Percentiles rank a stretch among this genome's conserved stretches.
These are phyloP conservation scores for Herpotrichia juniperi DNA, from an alignment of 2,329 filamentous ascomycete genomes.

Conservation along the genomic window DNA sequence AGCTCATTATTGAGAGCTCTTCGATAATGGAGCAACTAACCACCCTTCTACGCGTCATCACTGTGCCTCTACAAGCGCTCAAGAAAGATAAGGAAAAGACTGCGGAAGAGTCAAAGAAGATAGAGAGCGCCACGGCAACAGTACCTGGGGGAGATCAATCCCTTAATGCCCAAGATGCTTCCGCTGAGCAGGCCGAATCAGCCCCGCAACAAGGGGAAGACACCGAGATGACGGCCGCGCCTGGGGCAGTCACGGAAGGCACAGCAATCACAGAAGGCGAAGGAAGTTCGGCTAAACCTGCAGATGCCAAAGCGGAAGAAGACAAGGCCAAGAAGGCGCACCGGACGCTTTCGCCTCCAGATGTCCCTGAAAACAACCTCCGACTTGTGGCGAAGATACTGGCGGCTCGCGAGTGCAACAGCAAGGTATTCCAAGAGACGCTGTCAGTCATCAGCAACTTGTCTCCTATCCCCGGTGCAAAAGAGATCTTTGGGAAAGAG, in stretches of 20 bases:
- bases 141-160: slow-evolving; percentile 23
- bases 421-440: slow-evolving; percentile 97
- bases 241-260: slow-evolving; percentile 44
- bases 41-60: slow-evolving; percentile 84
- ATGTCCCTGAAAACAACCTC: slow-evolving; percentile 87
- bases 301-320: slow-evolving; percentile 50
- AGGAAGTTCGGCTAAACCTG: slow-evolving; percentile 34
- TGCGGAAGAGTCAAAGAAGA: slow-evolving; percentile 54
- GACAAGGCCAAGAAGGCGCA: slow-evolving; percentile 64
- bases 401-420: slow-evolving; percentile 92
- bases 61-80: slow-evolving; percentile 82
- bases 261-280: slow-evolving; percentile 19
- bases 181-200: slow-evolving; percentile 15
- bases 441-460: slow-evolving; percentile 98
- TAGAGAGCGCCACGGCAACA: slow-evolving; percentile 35
- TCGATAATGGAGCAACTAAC: slow-evolving; percentile 94
- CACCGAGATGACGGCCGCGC: slow-evolving; percentile 41
- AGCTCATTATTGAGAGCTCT: slow-evolving; percentile 96
- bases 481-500: slow-evolving; percentile 90
- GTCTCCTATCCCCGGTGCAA: slow-evolving; percentile 88
- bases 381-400: slow-evolving; percentile 96
- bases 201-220: slow-evolving; percentile 24
- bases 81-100: slow-evolving; percentile 79
- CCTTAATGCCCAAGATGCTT: slow-evolving; percentile 7
- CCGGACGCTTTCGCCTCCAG: slow-evolving; percentile 74